Evolutionary conservation across 129 eudicot genomes (phyloP).

Genomic region (Centaurea solstitialis): DNA sequence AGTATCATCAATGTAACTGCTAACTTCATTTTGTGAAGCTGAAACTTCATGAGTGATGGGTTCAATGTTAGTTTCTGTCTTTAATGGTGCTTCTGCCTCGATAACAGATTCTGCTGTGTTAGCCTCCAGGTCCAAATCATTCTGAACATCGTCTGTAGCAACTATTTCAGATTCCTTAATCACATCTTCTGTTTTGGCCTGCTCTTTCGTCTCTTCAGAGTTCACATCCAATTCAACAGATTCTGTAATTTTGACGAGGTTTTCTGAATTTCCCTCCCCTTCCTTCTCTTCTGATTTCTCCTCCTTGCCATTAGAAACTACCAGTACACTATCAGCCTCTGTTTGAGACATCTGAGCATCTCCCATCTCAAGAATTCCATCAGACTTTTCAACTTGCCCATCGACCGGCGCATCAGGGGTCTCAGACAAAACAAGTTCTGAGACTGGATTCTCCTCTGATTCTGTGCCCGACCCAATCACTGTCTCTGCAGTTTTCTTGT

Average conservation of each 20-base stretch:
- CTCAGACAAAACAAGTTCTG: slow-evolving; percentile 14
- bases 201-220: slow-evolving; percentile 18
- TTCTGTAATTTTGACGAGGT: slow-evolving; percentile 4
- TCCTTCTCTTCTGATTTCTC: slow-evolving; percentile 28
- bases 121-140: not conserved
- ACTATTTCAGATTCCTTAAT: not conserved
- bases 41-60: slow-evolving; percentile 15
- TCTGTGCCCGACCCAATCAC: slow-evolving; percentile 24
- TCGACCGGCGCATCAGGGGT: slow-evolving; percentile 17
- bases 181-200: not conserved
- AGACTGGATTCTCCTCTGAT: slow-evolving; percentile 22
- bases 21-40: slow-evolving; percentile 20
- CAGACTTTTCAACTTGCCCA: slow-evolving; percentile 30
- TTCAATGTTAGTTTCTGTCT: slow-evolving; percentile 17
- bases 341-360: slow-evolving; percentile 27
- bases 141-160: not conserved
- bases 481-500: slow-evolving; percentile 22
- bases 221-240: not conserved
- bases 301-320: slow-evolving; percentile 21
- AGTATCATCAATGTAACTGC: slow-evolving; percentile 26
- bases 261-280: slow-evolving; percentile 20
- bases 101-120: slow-evolving; percentile 18
- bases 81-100: slow-evolving; percentile 17
- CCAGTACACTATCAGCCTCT: slow-evolving; percentile 30
- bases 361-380: slow-evolving; percentile 26